Percentiles rank a stretch among this genome's conserved stretches.
phyloP scores from a whole-genome alignment of 179 eudicot species.

The Silene coronaria region DNA sequence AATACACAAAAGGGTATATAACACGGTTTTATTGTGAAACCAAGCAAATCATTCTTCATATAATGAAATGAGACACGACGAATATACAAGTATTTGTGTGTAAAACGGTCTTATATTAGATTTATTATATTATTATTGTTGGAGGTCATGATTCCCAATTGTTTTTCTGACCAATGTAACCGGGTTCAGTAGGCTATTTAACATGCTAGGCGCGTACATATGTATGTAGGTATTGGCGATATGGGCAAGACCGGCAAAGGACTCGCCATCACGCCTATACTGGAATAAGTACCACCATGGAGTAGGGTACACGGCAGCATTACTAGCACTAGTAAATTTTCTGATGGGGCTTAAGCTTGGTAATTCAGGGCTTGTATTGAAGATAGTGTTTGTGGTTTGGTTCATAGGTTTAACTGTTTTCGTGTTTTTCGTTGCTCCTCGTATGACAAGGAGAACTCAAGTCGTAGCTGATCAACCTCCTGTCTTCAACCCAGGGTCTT shows the following conservation, averaged over 20 bases:
- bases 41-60: no score
- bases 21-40: no score
- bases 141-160: no score
- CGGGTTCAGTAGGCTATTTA: no score
- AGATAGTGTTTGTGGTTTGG: constrained; percentile 1
- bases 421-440: neutral
- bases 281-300: constrained; percentile 15
- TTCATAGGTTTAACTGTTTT: neutral
- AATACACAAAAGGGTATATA: no score
- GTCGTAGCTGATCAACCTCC: neutral
- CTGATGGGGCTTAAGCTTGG: neutral
- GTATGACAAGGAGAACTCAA: neutral
- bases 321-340: neutral
- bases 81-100: no score
- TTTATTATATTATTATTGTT: no score
- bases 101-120: no score
- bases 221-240: constrained; percentile 13
- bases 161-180: no score
- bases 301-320: neutral
- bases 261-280: neutral
- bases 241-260: constrained; percentile 9
- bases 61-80: no score
- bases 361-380: neutral
- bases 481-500: neutral
- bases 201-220: neutral